These are phyloP conservation scores for Chenopodium suecicum DNA, from an alignment of 148 eudicot genomes.

Conservation along the genomic window DNA sequence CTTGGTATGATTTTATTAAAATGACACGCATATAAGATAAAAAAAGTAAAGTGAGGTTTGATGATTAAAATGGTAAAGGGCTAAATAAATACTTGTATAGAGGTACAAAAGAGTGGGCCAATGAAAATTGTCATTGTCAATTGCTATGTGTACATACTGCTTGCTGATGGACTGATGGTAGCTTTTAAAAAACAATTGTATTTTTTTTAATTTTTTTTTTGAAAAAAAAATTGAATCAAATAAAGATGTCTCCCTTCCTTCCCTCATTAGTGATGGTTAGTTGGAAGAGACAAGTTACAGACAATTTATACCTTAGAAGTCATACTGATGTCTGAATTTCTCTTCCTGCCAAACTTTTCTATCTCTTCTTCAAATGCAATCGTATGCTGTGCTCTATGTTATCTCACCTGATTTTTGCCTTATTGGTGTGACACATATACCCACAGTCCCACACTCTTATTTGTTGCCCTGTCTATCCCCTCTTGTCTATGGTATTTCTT, in stretches of 20 bases:
- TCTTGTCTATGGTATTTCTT: not conserved
- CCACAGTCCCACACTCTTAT: not conserved
- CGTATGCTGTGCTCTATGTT: not conserved
- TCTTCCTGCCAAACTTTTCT: not conserved
- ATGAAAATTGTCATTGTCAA: not conserved
- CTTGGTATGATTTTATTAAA: not conserved
- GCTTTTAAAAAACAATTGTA: not conserved
- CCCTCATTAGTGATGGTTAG: not conserved
- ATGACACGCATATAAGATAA: not conserved
- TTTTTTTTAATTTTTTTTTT: too few species aligned
- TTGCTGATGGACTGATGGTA: too few species aligned
- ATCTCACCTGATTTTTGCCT: conserved; percentile 16
- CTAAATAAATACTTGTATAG: too few species aligned
- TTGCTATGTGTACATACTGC: not conserved
- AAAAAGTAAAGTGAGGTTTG: not conserved
- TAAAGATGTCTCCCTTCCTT: not conserved
- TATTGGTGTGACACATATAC: not conserved
- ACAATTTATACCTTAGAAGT: not conserved
- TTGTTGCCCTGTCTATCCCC: not conserved
- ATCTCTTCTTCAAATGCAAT: not conserved
- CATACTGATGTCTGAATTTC: not conserved
- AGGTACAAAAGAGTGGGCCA: not conserved
- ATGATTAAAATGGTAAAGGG: not conserved
- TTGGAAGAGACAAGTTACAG: not conserved
- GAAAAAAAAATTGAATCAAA: not conserved